These are phyloP conservation scores for Oryza nivara DNA, from an alignment of 176 grass and related monocot genomes.

Conservation along the genomic window DNA sequence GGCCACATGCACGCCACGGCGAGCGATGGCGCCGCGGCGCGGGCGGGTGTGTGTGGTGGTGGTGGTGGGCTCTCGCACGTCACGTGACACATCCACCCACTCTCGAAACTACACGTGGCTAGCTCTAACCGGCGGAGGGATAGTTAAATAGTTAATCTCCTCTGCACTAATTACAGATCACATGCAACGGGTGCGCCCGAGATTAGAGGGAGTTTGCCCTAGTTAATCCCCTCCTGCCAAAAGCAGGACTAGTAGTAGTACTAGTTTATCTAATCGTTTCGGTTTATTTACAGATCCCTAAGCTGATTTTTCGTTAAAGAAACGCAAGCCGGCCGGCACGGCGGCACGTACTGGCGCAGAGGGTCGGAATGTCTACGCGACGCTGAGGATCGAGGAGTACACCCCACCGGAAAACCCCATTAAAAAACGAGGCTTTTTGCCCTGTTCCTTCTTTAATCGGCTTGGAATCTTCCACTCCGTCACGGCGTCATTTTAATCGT, in stretches of 20 bases:
- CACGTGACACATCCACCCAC: conserved; percentile 38
- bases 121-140: background rate
- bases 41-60: background rate
- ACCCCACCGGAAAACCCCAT: background rate
- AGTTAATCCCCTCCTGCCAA: background rate
- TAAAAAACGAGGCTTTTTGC: conserved; percentile 30
- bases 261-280: background rate
- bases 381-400: background rate
- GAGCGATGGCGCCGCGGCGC: background rate
- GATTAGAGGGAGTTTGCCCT: conserved; percentile 30
- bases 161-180: background rate
- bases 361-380: conserved; percentile 54
- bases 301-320: conserved; percentile 54
- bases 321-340: conserved; percentile 9
- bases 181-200: background rate
- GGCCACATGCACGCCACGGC: background rate
- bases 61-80: background rate
- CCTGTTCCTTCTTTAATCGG: conserved; percentile 26
- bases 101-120: background rate
- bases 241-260: background rate
- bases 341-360: background rate
- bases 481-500: conserved; percentile 12
- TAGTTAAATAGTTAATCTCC: too few species aligned
- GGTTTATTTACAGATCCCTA: conserved; percentile 75
- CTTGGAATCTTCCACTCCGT: conserved; percentile 65